Percentiles rank a stretch among this genome's conserved stretches.
Conservation (phyloP, 2,329 filamentous ascomycete species). For the Blastomyces parvus region DNA sequence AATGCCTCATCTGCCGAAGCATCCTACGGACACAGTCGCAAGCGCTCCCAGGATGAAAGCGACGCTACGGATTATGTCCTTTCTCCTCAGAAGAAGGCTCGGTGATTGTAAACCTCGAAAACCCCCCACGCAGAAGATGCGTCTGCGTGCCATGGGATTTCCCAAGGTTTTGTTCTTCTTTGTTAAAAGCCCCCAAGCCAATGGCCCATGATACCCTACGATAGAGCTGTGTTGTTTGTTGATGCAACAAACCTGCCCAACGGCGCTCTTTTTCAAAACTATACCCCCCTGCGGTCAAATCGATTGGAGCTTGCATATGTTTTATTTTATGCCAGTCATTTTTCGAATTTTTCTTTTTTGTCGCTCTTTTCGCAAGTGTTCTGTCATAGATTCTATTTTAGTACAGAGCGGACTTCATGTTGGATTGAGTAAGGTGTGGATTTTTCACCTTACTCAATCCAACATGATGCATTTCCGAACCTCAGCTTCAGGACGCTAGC, state of each 20-base stretch:
- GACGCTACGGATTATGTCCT: constrained; percentile 10
- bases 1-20: not conserved
- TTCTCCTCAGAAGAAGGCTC: constrained; percentile 10
- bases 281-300: not conserved
- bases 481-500: not conserved
- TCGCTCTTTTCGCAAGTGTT: not conserved
- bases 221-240: not conserved
- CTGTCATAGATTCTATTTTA: constrained; percentile 1
- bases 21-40: constrained; percentile 6
- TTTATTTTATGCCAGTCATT: not conserved
- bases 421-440: no score
- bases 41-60: constrained; percentile 10
- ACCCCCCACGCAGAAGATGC: not conserved
- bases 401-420: not conserved
- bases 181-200: not conserved
- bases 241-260: not conserved
- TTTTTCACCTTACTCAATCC: not conserved
- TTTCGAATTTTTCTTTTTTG: not conserved
- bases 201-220: not conserved
- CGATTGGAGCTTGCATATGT: not conserved
- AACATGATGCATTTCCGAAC: not conserved
- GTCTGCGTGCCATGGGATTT: not conserved
- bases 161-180: not conserved
- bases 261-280: not conserved
- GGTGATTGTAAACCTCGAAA: not conserved